phyloP scores from a whole-genome alignment of 768 basidiomycete species.

The Lentinula lateritia region DNA sequence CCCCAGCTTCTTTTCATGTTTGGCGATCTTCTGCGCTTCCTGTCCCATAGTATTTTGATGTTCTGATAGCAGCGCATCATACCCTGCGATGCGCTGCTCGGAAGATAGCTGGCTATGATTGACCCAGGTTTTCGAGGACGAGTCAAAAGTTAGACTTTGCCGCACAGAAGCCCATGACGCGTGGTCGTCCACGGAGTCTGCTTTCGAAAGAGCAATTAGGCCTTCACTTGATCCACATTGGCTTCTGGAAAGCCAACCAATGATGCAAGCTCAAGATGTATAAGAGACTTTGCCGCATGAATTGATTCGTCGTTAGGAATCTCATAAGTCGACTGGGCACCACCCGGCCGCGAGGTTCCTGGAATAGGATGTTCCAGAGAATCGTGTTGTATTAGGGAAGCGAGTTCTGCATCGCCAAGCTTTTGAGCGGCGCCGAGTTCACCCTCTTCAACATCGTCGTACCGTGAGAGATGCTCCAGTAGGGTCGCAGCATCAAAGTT shows the following conservation, averaged over 20 bases:
- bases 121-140: slow-evolving; percentile 55
- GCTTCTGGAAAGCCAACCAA: slow-evolving; percentile 84
- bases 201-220: slow-evolving; percentile 55
- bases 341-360: slow-evolving; percentile 75
- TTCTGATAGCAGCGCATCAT: slow-evolving; percentile 52
- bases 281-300: slow-evolving; percentile 57
- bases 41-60: slow-evolving; percentile 68
- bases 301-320: slow-evolving; percentile 77
- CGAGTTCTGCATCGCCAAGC: slow-evolving; percentile 75
- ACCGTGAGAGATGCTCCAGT: slow-evolving; percentile 50
- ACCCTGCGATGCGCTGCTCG: slow-evolving; percentile 60
- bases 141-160: slow-evolving; percentile 59
- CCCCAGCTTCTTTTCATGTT: slow-evolving; percentile 86
- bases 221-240: slow-evolving; percentile 68
- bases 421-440: slow-evolving; percentile 45
- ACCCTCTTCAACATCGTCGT: slow-evolving; percentile 29
- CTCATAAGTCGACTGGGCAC: slow-evolving; percentile 60
- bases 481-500: slow-evolving; percentile 70
- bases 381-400: slow-evolving; percentile 79
- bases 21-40: slow-evolving; percentile 76
- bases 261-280: slow-evolving; percentile 78
- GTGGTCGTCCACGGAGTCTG: slow-evolving; percentile 54
- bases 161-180: slow-evolving; percentile 72
- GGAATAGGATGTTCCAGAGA: slow-evolving; percentile 83
- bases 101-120: slow-evolving; percentile 52